phyloP scores from a whole-genome alignment of 495 filamentous ascomycete species.

The Talaromyces trachyspermus region DNA sequence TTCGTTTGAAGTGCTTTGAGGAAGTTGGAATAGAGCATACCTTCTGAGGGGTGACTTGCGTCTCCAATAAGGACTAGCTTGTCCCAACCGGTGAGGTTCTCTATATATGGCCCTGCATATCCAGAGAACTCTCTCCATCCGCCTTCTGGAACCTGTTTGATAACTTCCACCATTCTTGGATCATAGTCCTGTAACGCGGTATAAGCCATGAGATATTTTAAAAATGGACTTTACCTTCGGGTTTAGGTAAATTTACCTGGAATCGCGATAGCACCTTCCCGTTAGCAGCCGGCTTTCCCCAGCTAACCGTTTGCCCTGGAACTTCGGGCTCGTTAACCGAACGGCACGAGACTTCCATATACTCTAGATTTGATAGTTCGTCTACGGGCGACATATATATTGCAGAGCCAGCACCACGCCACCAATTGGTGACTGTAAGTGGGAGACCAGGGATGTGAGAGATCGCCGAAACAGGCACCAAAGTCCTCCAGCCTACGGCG shows the following conservation, averaged over 20 bases:
- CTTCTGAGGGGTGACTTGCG: slow-evolving; percentile 38
- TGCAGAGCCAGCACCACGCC: slow-evolving; percentile 36
- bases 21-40: no score
- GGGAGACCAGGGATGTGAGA: slow-evolving; percentile 27
- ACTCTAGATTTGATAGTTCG: slow-evolving; percentile 19
- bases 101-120: slow-evolving; percentile 30
- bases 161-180: slow-evolving; percentile 24
- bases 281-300: slow-evolving; percentile 40
- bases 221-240: no score
- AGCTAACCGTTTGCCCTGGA: slow-evolving; percentile 31
- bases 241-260: no score
- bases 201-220: no score
- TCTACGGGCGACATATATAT: slow-evolving; percentile 35
- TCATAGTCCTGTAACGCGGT: slow-evolving; percentile 22
- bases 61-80: slow-evolving; percentile 43
- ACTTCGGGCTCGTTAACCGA: no score
- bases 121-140: slow-evolving; percentile 38
- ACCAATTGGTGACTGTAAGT: slow-evolving; percentile 36
- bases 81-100: slow-evolving; percentile 31
- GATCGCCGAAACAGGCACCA: slow-evolving; percentile 19
- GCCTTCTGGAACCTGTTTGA: slow-evolving; percentile 26
- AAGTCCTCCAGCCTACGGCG: slow-evolving; percentile 31
- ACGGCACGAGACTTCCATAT: no score
- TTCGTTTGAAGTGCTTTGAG: slow-evolving; percentile 2
- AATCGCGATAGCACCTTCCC: no score